Evolutionary conservation across 495 filamentous ascomycete genomes (phyloP), one percentile per base, ranked within the genome.

Genomic region (Lasiosphaeriaceae sp.): DNA sequence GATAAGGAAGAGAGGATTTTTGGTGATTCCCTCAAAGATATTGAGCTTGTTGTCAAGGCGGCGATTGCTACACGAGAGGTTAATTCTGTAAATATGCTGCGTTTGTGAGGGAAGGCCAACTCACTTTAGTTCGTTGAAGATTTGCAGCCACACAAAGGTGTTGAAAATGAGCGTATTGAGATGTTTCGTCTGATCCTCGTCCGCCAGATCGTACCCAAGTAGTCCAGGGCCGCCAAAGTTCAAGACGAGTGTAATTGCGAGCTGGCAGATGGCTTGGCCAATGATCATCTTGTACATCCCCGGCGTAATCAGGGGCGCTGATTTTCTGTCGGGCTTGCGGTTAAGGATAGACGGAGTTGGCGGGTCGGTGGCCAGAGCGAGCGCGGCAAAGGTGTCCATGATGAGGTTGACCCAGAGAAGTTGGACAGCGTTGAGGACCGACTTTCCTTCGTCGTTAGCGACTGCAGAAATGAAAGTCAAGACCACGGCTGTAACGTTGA

Each of bases 201-300:
- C 35, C 11, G 67, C 45, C 11, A 69, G 60, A 54, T 70, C 61
- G 23, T 69, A 69, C 16, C 72, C 69, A 17, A 85, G 78, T 17
- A 93, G 80, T 16, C 88, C 78, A 0, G 75, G 56, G 11, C 86
- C 87, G 8, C 77, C 89, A 60, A 91, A 96, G 73, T 90, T 86
- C 16, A 95, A 79, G 53, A 88, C 75, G 50, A 94, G 86, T 0
- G 88, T 94, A 47, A 92, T 79, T 31, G 72, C 80, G 0, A 96
- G 83, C 66, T 96, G 90, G 66, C 87, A 90, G 46, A 93, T 77
- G 11, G 90, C 86, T 64, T 96, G 89, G 12, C 90, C 90, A 31
- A 92, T 79, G 53, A 96, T 94, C 90, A 93, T 96, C 73, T 96
- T 96, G 87, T 88, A 92, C 90, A 96, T 96, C 20, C 84, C 87